Conservation (phyloP, 805 yeast species). For the Monosporozyma aquatica region DNA sequence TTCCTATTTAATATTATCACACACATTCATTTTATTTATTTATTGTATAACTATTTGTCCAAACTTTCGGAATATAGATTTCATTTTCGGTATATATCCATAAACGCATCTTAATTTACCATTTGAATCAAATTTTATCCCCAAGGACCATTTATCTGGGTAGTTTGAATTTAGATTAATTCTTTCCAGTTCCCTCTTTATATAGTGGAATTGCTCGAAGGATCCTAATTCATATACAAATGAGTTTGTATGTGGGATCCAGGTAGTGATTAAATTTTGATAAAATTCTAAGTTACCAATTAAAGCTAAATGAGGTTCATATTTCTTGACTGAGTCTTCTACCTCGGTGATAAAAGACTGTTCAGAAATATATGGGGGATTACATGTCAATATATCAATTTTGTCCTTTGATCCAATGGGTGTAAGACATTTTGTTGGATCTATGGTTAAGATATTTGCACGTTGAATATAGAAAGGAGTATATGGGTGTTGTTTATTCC, state of each 20-base stretch:
- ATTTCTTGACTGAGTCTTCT: slow-evolving; percentile 53
- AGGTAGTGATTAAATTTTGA: slow-evolving; percentile 39
- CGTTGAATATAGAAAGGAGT: background rate
- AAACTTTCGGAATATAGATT: slow-evolving; percentile 3
- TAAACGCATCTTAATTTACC: slow-evolving; percentile 50
- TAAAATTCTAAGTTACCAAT: slow-evolving; percentile 72
- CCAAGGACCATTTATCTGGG: slow-evolving; percentile 47
- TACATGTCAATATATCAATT: slow-evolving; percentile 58
- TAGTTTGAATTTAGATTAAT: slow-evolving; percentile 9
- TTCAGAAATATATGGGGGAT: slow-evolving; percentile 75
- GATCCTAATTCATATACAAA: slow-evolving; percentile 77
- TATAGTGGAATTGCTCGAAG: slow-evolving; percentile 42
- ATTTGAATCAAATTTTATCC: slow-evolving; percentile 41
- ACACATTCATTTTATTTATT: background rate
- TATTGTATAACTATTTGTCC: slow-evolving; percentile 6
- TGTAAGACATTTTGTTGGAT: background rate
- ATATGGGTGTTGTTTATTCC: no score
- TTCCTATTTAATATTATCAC: no score
- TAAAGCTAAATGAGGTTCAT: slow-evolving; percentile 76
- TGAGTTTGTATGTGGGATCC: slow-evolving; percentile 37
- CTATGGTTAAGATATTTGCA: background rate
- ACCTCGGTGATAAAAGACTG: slow-evolving; percentile 32
- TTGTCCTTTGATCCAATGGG: background rate
- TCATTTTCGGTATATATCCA: slow-evolving; percentile 33
- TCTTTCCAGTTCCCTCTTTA: slow-evolving; percentile 18